phyloP scores from a whole-genome alignment of 768 basidiomycete species.

The Naganishia vishniacii region DNA sequence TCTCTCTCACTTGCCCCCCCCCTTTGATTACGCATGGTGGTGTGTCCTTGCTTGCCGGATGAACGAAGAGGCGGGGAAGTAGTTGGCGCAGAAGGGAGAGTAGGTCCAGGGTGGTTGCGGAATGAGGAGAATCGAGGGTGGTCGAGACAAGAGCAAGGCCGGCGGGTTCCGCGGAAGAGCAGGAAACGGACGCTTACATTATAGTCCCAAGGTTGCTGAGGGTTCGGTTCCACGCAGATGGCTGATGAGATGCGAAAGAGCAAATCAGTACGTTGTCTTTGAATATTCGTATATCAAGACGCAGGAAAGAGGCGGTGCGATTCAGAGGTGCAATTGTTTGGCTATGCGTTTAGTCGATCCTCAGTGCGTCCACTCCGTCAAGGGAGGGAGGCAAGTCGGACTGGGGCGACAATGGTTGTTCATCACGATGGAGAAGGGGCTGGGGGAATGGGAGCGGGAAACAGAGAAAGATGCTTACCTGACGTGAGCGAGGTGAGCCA shows the following conservation, averaged over 20 bases:
- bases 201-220: not conserved
- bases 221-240: not conserved
- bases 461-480: not conserved
- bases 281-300: not conserved
- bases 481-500: not conserved
- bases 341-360: constrained; percentile 24
- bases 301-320: not conserved
- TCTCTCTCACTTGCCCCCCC: not conserved
- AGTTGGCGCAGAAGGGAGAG: too few species aligned
- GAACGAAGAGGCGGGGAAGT: not conserved
- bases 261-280: too few species aligned
- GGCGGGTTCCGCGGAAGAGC: not conserved
- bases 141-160: not conserved
- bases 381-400: constrained; percentile 24
- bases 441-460: not conserved
- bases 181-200: not conserved
- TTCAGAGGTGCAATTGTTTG: constrained; percentile 26
- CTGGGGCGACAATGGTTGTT: constrained; percentile 28
- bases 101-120: not conserved
- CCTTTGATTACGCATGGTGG: not conserved
- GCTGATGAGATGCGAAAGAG: too few species aligned
- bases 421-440: constrained; percentile 8
- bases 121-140: not conserved
- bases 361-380: constrained; percentile 24
- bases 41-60: not conserved